Evolutionary conservation across 306 rosid species (phyloP).

Genomic region (Quercus aquifolioides): DNA sequence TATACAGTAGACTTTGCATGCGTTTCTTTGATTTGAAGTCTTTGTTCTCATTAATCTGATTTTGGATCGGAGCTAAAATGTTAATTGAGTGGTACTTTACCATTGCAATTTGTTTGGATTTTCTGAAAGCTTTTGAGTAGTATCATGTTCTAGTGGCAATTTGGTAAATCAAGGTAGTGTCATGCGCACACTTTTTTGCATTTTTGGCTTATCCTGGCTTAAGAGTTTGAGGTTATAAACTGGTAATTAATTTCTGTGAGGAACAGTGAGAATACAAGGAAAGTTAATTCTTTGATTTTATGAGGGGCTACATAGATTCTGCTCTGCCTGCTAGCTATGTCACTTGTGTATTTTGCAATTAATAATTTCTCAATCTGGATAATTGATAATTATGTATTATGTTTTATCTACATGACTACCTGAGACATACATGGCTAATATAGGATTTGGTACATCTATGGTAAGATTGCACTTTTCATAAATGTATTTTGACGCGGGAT

Average conservation of each 20-base stretch:
- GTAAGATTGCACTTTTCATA: background rate
- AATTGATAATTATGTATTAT: background rate
- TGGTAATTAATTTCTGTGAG: background rate
- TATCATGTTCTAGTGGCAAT: constrained; percentile 10
- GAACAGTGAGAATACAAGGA: background rate
- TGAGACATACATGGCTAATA: background rate
- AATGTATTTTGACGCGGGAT: constrained; percentile 2
- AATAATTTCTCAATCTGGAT: background rate
- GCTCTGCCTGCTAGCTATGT: constrained; percentile 10
- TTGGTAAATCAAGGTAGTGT: constrained; percentile 6
- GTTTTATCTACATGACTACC: background rate
- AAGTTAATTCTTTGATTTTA: constrained; percentile 1
- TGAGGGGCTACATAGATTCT: background rate
- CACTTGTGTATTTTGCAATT: background rate
- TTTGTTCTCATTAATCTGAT: constrained; percentile 3
- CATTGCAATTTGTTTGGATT: constrained; percentile 7
- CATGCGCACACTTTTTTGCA: background rate
- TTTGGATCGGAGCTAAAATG: constrained; percentile 23
- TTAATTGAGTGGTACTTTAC: constrained; percentile 15
- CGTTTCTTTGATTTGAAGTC: background rate
- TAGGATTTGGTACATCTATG: background rate
- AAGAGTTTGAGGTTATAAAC: background rate
- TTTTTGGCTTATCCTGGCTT: background rate
- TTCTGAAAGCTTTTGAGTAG: constrained; percentile 14
- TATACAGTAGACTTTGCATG: constrained; percentile 8